These are phyloP conservation scores for Aspergillus hortae DNA, from an alignment of 2,329 filamentous ascomycete genomes.

Conservation along the genomic window DNA sequence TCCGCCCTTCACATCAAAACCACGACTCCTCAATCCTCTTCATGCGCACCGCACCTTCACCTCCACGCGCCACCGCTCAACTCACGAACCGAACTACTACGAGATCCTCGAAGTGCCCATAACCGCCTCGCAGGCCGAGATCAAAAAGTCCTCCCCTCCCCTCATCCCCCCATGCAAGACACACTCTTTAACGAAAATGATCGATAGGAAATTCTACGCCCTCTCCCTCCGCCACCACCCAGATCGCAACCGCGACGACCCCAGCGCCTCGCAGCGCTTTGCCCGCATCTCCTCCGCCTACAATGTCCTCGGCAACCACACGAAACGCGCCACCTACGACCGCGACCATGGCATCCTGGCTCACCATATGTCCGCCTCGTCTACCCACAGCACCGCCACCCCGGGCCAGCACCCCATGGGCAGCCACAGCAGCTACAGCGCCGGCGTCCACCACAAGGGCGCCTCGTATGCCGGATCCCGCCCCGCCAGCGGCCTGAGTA, in stretches of 20 bases:
- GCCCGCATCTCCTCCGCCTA: slow-evolving; percentile 83
- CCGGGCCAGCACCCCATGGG: slow-evolving; percentile 42
- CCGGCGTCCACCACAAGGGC: slow-evolving; percentile 27
- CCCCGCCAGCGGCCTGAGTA: slow-evolving; percentile 75
- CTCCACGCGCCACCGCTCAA: slow-evolving; percentile 12
- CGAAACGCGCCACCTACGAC: slow-evolving; percentile 79
- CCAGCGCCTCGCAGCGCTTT: slow-evolving; percentile 70
- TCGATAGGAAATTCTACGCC: slow-evolving; percentile 68
- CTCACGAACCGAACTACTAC: slow-evolving; percentile 65
- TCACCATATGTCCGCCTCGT: slow-evolving; percentile 17
- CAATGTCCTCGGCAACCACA: slow-evolving; percentile 65
- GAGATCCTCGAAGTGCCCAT: slow-evolving; percentile 70
- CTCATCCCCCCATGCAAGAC: background rate
- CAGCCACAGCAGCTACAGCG: slow-evolving; percentile 53
- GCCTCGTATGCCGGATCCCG: slow-evolving; percentile 55
- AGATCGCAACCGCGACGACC: slow-evolving; percentile 79
- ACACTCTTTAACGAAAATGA: background rate
- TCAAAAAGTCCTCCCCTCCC: slow-evolving; percentile 67
- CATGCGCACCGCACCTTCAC: slow-evolving; percentile 43
- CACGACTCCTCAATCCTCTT: background rate
- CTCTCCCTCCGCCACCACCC: slow-evolving; percentile 92
- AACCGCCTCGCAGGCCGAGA: slow-evolving; percentile 68
- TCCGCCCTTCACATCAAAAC: slow-evolving; percentile 4
- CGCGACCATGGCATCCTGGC: slow-evolving; percentile 46
- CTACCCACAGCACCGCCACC: slow-evolving; percentile 29